These are phyloP conservation scores for Bolboschoenoplectus hybrid DNA, from an alignment of 202 grass and related monocot species.

Conservation along the genomic window DNA sequence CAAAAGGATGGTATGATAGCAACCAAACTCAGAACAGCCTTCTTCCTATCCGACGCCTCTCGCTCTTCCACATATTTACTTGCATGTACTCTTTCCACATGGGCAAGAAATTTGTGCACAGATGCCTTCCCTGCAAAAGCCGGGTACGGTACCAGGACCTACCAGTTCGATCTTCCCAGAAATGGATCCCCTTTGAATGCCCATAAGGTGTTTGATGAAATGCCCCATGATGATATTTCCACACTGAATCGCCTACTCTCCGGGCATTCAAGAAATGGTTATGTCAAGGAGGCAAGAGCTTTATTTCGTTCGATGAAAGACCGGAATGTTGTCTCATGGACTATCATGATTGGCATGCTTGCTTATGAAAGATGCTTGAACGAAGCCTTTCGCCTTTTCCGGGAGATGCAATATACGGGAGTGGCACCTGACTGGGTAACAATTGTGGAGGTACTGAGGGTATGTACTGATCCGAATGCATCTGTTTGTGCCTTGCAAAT, in stretches of 20 bases:
- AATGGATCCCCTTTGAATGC: conserved; percentile 40
- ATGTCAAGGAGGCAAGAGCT: conserved; percentile 37
- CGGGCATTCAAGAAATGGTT: conserved; percentile 45
- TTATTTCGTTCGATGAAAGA: conserved; percentile 47
- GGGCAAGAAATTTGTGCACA: background rate
- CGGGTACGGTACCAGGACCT: background rate
- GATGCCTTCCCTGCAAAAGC: background rate
- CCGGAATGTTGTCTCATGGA: conserved; percentile 62
- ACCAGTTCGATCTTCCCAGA: conserved; percentile 38
- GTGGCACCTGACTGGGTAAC: conserved; percentile 50
- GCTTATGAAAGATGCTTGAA: conserved; percentile 28
- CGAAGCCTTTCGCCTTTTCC: conserved; percentile 57
- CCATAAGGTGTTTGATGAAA: conserved; percentile 60
- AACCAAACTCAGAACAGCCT: conserved; percentile 3
- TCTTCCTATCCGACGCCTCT: background rate
- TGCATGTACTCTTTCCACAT: background rate
- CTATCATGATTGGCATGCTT: conserved; percentile 60
- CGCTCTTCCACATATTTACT: background rate
- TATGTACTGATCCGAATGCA: conserved; percentile 35
- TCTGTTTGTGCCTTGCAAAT: conserved; percentile 41
- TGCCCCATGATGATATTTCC: conserved; percentile 47
- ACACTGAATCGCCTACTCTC: conserved; percentile 60
- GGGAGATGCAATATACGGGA: conserved; percentile 54
- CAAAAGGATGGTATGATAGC: conserved; percentile 1
- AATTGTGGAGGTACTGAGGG: conserved; percentile 49